phyloP scores from a whole-genome alignment of 305 asterid species.

The Solanum hybrid region DNA sequence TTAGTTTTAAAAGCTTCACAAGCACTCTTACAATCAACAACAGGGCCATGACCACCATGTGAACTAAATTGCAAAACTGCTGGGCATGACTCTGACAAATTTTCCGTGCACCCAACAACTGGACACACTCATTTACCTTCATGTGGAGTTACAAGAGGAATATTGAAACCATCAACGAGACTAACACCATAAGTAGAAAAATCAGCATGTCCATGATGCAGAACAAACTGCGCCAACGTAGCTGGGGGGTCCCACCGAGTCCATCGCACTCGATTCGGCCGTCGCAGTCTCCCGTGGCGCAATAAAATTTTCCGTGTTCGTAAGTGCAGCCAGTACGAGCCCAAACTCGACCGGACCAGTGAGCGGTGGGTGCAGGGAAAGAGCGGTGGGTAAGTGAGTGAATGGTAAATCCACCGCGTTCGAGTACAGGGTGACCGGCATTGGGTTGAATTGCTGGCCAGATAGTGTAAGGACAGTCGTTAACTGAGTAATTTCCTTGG shows the following conservation, averaged over 20 bases:
- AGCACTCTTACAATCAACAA: constrained; percentile 76
- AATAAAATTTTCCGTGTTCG: constrained; percentile 38
- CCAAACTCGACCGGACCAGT: constrained; percentile 97
- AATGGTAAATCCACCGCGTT: constrained; percentile 75
- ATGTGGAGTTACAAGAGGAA: constrained; percentile 86
- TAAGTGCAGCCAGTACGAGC: constrained; percentile 65
- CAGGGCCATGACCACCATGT: constrained; percentile 28
- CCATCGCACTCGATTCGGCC: constrained; percentile 61
- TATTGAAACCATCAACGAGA: constrained; percentile 76
- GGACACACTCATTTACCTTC: constrained; percentile 75
- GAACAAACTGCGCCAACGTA: too few species aligned
- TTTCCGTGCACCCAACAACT: constrained; percentile 63
- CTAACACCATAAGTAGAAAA: constrained; percentile 78
- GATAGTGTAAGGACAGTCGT: constrained; percentile 81
- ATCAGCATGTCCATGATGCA: constrained; percentile 26
- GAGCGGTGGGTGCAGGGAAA: constrained; percentile 57
- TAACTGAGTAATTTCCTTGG: constrained; percentile 18
- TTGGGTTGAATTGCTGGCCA: constrained; percentile 95
- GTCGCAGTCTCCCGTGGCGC: constrained; percentile 86
- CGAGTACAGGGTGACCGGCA: constrained; percentile 71
- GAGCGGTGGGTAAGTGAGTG: constrained; percentile 47
- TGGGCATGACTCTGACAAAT: constrained; percentile 50
- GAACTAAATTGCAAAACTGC: constrained; percentile 25
- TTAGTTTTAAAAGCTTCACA: constrained; percentile 69
- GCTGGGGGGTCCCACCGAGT: constrained; percentile 39